phyloP scores from a whole-genome alignment of 345 rosid species.

The Populus ilicifolia region DNA sequence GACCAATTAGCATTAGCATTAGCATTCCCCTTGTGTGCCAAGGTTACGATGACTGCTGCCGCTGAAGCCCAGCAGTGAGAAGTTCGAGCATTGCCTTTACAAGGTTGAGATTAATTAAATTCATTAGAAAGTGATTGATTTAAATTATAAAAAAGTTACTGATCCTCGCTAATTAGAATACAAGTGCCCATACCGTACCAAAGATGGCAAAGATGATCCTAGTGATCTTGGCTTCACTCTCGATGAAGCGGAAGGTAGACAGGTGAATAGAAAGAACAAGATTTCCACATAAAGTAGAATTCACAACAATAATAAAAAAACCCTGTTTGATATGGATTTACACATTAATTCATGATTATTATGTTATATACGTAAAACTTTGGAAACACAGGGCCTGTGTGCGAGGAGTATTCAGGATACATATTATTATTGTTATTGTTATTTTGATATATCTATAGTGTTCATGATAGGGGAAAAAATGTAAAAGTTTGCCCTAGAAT shows the following conservation, averaged over 20 bases:
- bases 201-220: constrained; percentile 43
- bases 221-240: constrained; percentile 26
- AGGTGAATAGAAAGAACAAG: constrained; percentile 60
- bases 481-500: too few relatives aligned
- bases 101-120: background rate
- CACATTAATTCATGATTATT: too few relatives aligned
- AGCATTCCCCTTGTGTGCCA: constrained; percentile 50
- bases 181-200: constrained; percentile 44
- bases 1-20: constrained; percentile 45
- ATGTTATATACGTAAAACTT: background rate
- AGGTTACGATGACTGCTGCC: constrained; percentile 42
- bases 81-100: constrained; percentile 42
- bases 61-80: constrained; percentile 47
- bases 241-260: constrained; percentile 49
- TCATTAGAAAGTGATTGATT: background rate
- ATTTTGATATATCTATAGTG: too few relatives aligned
- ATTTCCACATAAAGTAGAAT: constrained; percentile 57
- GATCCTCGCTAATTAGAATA: background rate
- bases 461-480: too few relatives aligned
- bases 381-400: background rate
- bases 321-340: constrained; percentile 31
- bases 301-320: constrained; percentile 67
- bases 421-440: too few relatives aligned
- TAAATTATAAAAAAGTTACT: background rate
- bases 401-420: background rate